phyloP scores from a whole-genome alignment of 768 basidiomycete genomes.

The Cystobasidium onofrii region DNA sequence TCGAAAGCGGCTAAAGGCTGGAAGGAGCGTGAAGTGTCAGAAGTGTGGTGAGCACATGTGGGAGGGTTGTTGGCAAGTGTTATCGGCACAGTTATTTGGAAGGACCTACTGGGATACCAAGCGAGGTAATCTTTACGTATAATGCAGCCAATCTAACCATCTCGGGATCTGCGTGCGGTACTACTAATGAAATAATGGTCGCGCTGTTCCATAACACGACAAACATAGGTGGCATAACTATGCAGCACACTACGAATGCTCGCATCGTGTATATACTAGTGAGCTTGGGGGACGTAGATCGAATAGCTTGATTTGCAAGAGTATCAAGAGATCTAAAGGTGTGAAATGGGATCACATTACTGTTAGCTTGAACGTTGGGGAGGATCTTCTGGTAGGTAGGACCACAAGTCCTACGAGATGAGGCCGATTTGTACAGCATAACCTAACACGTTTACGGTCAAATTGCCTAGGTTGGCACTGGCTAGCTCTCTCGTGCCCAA shows the following conservation, averaged over 20 bases:
- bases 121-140: neutral
- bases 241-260: conserved; percentile 1
- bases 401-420: neutral
- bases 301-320: neutral
- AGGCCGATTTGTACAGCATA: neutral
- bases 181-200: neutral
- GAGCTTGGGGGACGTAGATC: conserved; percentile 4
- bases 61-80: no score
- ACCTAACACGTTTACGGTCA: neutral
- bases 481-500: neutral
- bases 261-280: neutral
- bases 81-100: no score
- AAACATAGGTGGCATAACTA: neutral
- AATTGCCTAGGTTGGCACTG: neutral
- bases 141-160: neutral
- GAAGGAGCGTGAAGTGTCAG: no score
- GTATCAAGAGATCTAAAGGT: conserved; percentile 6
- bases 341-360: no score
- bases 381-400: no score
- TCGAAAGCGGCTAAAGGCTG: conserved; percentile 5
- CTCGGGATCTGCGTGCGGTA: conserved; percentile 6
- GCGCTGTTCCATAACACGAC: neutral
- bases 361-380: no score
- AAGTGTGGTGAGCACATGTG: no score
- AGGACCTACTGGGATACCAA: conserved; percentile 1